phyloP scores from a whole-genome alignment of 768 basidiomycete species.

The Mycena olivaceomarginata region DNA sequence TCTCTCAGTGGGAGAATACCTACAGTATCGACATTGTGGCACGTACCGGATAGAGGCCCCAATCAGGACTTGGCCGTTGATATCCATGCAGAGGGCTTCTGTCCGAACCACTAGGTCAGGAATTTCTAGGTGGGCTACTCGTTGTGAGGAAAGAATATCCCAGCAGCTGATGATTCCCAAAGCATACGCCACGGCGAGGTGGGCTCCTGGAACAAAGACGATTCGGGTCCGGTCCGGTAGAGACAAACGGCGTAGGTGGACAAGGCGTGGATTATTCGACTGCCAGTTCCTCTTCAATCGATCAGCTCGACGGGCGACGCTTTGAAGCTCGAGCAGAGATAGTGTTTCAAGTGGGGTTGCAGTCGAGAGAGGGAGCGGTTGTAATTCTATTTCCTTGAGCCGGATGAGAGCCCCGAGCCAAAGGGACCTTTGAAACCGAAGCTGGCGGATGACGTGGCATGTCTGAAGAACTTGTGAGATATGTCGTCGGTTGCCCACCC shows the following conservation, averaged over 20 bases:
- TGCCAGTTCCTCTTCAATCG: background rate
- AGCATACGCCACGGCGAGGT: background rate
- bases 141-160: background rate
- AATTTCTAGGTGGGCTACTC: background rate
- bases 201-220: background rate
- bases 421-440: background rate
- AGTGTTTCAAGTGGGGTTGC: background rate
- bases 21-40: background rate
- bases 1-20: no score
- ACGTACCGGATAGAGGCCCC: background rate
- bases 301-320: background rate
- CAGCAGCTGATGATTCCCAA: background rate
- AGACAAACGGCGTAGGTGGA: background rate
- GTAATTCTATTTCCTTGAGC: background rate
- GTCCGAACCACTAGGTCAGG: background rate
- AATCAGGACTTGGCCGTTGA: background rate
- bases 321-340: background rate
- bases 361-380: background rate
- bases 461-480: background rate
- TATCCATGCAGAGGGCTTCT: background rate
- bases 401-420: conserved; percentile 10
- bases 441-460: background rate
- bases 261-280: background rate
- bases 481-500: background rate
- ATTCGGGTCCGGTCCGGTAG: background rate